phyloP scores from a whole-genome alignment of 2,329 filamentous ascomycete genomes.

The Phaeosphaeriaceae sp. region DNA sequence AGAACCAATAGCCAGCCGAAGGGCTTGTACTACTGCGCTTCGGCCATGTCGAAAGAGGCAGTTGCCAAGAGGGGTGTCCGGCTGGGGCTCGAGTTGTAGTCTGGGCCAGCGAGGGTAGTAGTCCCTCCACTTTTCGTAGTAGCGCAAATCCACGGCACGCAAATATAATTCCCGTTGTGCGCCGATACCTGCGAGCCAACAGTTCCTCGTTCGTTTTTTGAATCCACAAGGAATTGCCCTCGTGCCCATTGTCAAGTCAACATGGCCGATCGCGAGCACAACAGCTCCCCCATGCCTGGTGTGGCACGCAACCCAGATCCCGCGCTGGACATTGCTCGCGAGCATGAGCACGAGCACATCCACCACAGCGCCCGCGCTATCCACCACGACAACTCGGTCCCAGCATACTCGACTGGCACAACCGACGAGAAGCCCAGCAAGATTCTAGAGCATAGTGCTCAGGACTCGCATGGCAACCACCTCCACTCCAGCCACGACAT shows the following conservation, averaged over 20 bases:
- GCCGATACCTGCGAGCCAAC: constrained; percentile 19
- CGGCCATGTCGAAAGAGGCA: constrained; percentile 43
- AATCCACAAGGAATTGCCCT: constrained; percentile 37
- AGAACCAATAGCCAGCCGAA: constrained; percentile 32
- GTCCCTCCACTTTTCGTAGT: constrained; percentile 33
- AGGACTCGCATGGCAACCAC: constrained; percentile 50
- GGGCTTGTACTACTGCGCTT: constrained; percentile 11
- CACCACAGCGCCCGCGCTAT: constrained; percentile 46
- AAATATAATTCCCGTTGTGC: constrained; percentile 43
- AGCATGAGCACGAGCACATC: constrained; percentile 50
- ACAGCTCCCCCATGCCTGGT: constrained; percentile 43
- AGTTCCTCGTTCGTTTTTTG: constrained; percentile 37
- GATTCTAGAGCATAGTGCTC: constrained; percentile 45
- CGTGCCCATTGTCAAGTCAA: constrained; percentile 28
- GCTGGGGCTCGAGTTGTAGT: constrained; percentile 29
- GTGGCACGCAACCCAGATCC: constrained; percentile 46
- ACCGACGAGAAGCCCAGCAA: constrained; percentile 41
- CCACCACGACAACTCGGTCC: constrained; percentile 31
- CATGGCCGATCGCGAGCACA: constrained; percentile 45
- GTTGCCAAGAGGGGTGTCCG: constrained; percentile 39
- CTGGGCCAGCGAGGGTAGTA: constrained; percentile 37
- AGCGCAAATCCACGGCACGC: constrained; percentile 35
- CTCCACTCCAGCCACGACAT: constrained; percentile 30
- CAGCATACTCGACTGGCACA: constrained; percentile 47
- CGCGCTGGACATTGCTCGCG: constrained; percentile 45